Percentiles rank a stretch among this genome's conserved stretches.
phyloP scores from a whole-genome alignment of 2,329 filamentous ascomycete genomes.

The Cytospora leucostoma region DNA sequence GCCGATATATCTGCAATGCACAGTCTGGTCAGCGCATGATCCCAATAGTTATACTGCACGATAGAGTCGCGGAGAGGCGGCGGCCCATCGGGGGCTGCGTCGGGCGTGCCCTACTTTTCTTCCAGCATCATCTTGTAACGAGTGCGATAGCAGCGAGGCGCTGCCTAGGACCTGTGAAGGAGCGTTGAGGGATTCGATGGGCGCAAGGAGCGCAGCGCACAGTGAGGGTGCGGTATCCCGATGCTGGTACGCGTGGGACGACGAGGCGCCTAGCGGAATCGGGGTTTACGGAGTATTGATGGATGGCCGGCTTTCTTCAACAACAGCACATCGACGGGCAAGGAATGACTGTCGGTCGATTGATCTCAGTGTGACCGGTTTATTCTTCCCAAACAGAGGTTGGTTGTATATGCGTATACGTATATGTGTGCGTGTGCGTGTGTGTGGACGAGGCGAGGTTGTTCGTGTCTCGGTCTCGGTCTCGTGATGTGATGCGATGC shows the following conservation, averaged over 20 bases:
- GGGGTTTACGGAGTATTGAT: background rate
- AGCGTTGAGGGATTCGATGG: constrained; percentile 9
- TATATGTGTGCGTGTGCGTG: background rate
- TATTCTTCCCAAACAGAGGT: background rate
- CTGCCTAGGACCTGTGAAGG: constrained; percentile 18
- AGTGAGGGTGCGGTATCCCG: constrained; percentile 19
- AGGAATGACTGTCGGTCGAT: constrained; percentile 7
- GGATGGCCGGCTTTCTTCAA: constrained; percentile 2
- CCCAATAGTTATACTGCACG: constrained; percentile 19
- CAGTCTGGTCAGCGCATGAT: constrained; percentile 36
- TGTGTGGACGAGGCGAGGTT: background rate
- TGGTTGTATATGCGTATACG: background rate
- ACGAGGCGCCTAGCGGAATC: constrained; percentile 24
- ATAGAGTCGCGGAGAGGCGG: background rate
- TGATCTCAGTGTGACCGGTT: background rate
- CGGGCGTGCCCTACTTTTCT: constrained; percentile 45
- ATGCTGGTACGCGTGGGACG: constrained; percentile 9
- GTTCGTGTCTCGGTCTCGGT: background rate
- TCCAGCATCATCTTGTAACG: constrained; percentile 44
- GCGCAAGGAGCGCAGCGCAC: constrained; percentile 22
- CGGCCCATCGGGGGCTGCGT: background rate
- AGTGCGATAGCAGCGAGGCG: constrained; percentile 30
- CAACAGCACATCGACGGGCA: constrained; percentile 15
- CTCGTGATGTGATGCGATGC: constrained; percentile 12
- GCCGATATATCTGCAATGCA: constrained; percentile 67